phyloP scores from a whole-genome alignment of 2,329 filamentous ascomycete genomes.

The Zalaria sp. region DNA sequence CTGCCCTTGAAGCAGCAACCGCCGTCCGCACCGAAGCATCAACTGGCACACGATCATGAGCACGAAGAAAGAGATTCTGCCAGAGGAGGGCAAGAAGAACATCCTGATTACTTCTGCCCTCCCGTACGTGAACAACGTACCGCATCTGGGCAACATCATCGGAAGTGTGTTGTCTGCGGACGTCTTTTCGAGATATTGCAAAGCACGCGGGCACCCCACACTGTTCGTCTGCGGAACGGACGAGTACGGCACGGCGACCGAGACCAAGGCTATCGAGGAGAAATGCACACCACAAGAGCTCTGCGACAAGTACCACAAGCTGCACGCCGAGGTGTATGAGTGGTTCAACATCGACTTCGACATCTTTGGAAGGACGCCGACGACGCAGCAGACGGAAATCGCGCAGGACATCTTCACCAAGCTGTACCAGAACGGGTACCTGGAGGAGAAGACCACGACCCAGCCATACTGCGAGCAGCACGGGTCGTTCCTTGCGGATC shows the following conservation, averaged over 20 bases:
- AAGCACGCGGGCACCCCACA: constrained; percentile 63
- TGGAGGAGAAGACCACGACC: constrained; percentile 73
- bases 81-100: constrained; percentile 54
- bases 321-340: constrained; percentile 83
- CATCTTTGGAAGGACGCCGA: constrained; percentile 87
- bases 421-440: constrained; percentile 75
- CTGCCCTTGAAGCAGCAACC: no score
- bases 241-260: constrained; percentile 91
- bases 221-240: constrained; percentile 81
- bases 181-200: constrained; percentile 59
- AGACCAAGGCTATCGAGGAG: constrained; percentile 88
- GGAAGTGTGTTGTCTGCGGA: constrained; percentile 81
- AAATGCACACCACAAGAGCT: constrained; percentile 68
- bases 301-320: constrained; percentile 82
- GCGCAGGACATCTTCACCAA: constrained; percentile 81
- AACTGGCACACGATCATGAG: constrained; percentile 4
- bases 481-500: constrained; percentile 60
- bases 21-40: no score
- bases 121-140: constrained; percentile 63
- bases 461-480: constrained; percentile 74
- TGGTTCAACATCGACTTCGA: constrained; percentile 96
- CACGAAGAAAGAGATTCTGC: constrained; percentile 27
- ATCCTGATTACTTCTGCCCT: constrained; percentile 84
- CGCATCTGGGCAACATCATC: constrained; percentile 80
- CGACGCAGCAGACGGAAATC: constrained; percentile 77